A percentile compares a stretch with the other conserved stretches of the same genome.
These are phyloP conservation scores for Zygoascus hellenicus DNA, from an alignment of 1,139 yeast species.

Conservation along the genomic window DNA sequence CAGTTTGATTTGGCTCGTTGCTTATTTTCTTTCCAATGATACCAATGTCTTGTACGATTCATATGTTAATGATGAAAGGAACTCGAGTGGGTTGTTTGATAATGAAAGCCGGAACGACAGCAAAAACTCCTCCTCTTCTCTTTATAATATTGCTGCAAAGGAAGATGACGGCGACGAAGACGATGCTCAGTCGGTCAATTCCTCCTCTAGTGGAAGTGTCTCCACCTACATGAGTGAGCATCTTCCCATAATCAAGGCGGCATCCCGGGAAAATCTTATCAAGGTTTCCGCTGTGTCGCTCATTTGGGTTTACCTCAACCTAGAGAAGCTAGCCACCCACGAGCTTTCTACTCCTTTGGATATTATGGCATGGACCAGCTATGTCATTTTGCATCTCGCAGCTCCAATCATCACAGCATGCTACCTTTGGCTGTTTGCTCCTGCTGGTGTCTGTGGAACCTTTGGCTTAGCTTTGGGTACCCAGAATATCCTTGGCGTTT, in stretches of 20 bases:
- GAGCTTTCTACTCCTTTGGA: conserved; percentile 41
- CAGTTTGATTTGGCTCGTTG: conserved; percentile 8
- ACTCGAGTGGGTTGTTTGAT: neutral
- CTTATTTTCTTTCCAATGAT: neutral
- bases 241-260: neutral
- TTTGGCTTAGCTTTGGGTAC: conserved; percentile 51
- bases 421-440: conserved; percentile 60
- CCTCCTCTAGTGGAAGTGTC: neutral
- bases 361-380: conserved; percentile 52
- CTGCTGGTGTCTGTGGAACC: conserved; percentile 52
- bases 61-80: neutral
- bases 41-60: conserved; percentile 1
- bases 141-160: neutral
- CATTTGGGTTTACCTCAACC: conserved; percentile 40
- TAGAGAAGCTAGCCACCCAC: conserved; percentile 37
- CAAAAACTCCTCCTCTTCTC: neutral
- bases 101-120: neutral
- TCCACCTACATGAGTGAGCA: too few species aligned
- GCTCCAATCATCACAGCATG: conserved; percentile 59
- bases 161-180: neutral
- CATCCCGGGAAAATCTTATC: neutral
- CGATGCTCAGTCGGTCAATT: neutral
- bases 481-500: conserved; percentile 55
- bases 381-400: conserved; percentile 54
- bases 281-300: conserved; percentile 1